phyloP scores from a whole-genome alignment of 2,329 filamentous ascomycete species.

The Fusarium ramigenum region DNA sequence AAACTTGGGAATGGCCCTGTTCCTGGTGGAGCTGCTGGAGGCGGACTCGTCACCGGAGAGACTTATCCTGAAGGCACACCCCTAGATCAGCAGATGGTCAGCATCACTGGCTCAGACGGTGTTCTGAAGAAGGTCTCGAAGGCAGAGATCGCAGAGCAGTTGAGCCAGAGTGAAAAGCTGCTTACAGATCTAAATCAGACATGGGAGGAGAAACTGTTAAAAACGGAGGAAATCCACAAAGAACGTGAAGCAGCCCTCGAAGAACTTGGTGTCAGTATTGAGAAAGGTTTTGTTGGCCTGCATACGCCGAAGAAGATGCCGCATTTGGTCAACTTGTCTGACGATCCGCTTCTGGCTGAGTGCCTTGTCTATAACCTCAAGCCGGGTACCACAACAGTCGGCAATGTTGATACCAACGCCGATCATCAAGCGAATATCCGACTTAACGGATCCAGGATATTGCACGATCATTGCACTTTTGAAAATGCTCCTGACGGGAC shows the following conservation, averaged over 20 bases:
- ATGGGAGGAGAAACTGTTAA: constrained; percentile 95
- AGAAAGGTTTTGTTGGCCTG: constrained; percentile 95
- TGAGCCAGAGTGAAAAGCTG: constrained; percentile 95
- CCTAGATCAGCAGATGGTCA: constrained; percentile 94
- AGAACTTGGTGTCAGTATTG: constrained; percentile 97
- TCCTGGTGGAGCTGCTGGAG: constrained; percentile 56
- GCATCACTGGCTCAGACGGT: constrained; percentile 87
- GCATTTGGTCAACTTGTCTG: constrained; percentile 97
- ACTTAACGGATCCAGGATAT: constrained; percentile 90
- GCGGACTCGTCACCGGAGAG: constrained; percentile 71
- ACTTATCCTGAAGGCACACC: constrained; percentile 93
- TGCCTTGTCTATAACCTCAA: constrained; percentile 99
- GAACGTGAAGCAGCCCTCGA: constrained; percentile 94
- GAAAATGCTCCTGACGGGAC: constrained; percentile 88
- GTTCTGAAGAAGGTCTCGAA: constrained; percentile 95
- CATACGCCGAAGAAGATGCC: constrained; percentile 99
- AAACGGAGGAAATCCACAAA: constrained; percentile 97
- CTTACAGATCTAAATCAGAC: constrained; percentile 97
- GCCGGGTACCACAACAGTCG: constrained; percentile 91
- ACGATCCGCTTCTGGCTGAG: constrained; percentile 91
- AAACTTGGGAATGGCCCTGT: constrained; percentile 75
- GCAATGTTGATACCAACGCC: constrained; percentile 87
- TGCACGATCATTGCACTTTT: constrained; percentile 92
- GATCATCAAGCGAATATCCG: constrained; percentile 84
- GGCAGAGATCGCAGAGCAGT: constrained; percentile 95